Evolutionary conservation across 169 alveolate species (phyloP).

Genomic region (Plasmodium inui): DNA sequence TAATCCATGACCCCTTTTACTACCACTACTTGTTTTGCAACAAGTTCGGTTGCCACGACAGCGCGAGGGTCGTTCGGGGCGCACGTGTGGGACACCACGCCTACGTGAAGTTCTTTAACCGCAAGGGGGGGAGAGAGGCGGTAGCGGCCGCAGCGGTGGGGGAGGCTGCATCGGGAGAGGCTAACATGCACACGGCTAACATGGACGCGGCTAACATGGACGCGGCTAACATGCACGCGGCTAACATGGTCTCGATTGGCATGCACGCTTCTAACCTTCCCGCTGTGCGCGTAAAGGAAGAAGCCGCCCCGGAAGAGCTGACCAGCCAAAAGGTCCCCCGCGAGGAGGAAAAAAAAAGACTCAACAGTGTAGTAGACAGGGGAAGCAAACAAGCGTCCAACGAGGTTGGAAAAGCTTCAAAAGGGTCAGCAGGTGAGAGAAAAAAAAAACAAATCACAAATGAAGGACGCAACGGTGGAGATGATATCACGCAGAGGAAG

Average conservation of each 20-base stretch:
- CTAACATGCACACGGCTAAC: too few species aligned
- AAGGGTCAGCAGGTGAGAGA: not conserved
- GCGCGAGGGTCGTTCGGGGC: not conserved
- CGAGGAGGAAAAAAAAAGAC: not conserved
- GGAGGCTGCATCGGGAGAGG: not conserved
- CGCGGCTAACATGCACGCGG: not conserved
- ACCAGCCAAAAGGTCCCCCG: not conserved
- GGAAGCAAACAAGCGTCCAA: not conserved
- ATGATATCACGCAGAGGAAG: not conserved
- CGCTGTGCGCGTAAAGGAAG: not conserved
- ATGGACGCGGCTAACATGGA: too few species aligned
- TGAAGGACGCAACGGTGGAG: not conserved
- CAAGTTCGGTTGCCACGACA: conserved; percentile 31
- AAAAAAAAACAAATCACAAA: not conserved
- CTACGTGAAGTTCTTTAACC: conserved; percentile 40
- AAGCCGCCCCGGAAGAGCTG: not conserved
- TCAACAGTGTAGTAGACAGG: not conserved
- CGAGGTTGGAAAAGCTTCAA: not conserved
- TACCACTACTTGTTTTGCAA: conserved; percentile 37
- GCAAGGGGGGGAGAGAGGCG: not conserved
- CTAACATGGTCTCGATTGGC: too few species aligned
- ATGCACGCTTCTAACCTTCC: too few species aligned
- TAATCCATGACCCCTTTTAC: conserved; percentile 41
- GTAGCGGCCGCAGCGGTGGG: not conserved
- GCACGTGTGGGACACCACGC: not conserved